These are phyloP conservation scores for Pascua guehoae DNA, from an alignment of 1,284 basidiomycete species.

Conservation along the genomic window DNA sequence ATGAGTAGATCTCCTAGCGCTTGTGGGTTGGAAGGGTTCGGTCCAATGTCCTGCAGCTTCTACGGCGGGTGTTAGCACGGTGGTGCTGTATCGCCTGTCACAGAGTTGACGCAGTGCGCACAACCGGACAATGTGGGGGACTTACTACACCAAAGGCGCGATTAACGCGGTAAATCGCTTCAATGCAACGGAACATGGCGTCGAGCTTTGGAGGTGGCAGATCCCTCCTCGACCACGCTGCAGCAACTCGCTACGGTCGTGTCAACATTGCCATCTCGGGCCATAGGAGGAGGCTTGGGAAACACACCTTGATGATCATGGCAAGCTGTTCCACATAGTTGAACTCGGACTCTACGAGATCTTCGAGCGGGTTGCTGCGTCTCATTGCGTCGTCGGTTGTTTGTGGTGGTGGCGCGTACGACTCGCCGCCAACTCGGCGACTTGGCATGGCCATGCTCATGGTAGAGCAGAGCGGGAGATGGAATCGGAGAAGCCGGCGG, in stretches of 20 bases:
- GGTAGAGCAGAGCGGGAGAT: too few relatives aligned
- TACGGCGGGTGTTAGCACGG: slow-evolving; percentile 57
- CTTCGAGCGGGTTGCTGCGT: slow-evolving; percentile 70
- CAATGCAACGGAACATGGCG: slow-evolving; percentile 88
- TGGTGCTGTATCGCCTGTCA: not conserved
- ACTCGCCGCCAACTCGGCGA: too few relatives aligned
- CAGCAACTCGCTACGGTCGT: slow-evolving; percentile 74
- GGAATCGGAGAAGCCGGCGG: too few relatives aligned
- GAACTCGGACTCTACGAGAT: slow-evolving; percentile 92
- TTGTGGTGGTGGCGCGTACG: too few relatives aligned
- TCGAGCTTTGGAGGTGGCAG: slow-evolving; percentile 90
- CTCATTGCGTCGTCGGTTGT: too few relatives aligned
- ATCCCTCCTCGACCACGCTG: slow-evolving; percentile 92
- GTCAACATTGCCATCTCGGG: slow-evolving; percentile 13
- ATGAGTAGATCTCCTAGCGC: slow-evolving; percentile 92
- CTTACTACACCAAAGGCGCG: slow-evolving; percentile 70
- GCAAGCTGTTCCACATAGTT: slow-evolving; percentile 87
- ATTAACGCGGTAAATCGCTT: slow-evolving; percentile 88
- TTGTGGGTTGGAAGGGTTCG: slow-evolving; percentile 89
- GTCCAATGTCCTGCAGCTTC: slow-evolving; percentile 81
- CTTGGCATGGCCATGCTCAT: too few relatives aligned
- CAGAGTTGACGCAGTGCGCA: too few relatives aligned
- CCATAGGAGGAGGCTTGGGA: not conserved
- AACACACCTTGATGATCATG: slow-evolving; percentile 78
- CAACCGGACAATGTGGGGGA: not conserved